Evolutionary conservation across 1,284 basidiomycete genomes (phyloP).

Genomic region (Agroathelia rolfsii): DNA sequence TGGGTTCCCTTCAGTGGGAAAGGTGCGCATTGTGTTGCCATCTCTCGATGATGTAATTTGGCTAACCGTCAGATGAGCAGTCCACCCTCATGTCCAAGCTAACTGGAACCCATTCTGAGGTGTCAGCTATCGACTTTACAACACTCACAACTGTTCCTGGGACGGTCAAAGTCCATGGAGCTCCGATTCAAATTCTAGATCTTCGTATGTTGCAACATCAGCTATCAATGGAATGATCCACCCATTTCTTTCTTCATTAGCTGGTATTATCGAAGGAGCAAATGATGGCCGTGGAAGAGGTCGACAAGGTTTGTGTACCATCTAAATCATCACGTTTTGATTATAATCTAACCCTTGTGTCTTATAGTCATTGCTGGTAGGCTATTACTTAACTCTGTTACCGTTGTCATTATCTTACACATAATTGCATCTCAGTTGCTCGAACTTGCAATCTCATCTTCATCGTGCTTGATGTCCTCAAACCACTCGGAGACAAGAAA

Average conservation of each 20-base stretch:
- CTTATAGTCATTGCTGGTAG: constrained; percentile 71
- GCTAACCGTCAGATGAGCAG: constrained; percentile 30
- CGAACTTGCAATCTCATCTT: constrained; percentile 98
- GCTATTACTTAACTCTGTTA: constrained; percentile 14
- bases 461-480: constrained; percentile 96
- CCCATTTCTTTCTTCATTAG: constrained; percentile 26
- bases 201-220: constrained; percentile 46
- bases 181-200: constrained; percentile 83
- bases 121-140: constrained; percentile 98
- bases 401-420: not conserved
- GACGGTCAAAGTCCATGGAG: constrained; percentile 90
- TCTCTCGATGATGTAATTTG: constrained; percentile 10
- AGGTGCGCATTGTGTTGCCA: constrained; percentile 40
- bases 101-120: constrained; percentile 95
- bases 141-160: constrained; percentile 91
- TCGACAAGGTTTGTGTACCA: constrained; percentile 65
- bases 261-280: constrained; percentile 98
- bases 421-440: constrained; percentile 50
- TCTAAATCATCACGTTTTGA: not conserved
- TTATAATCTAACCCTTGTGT: constrained; percentile 6
- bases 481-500: constrained; percentile 91
- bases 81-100: constrained; percentile 97
- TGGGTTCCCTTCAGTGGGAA: constrained; percentile 79
- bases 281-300: constrained; percentile 98
- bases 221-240: constrained; percentile 9